Base-by-base conservation (phyloP, 2,329 filamentous ascomycete genomes). In the Tolypocladium nubicola region DNA sequence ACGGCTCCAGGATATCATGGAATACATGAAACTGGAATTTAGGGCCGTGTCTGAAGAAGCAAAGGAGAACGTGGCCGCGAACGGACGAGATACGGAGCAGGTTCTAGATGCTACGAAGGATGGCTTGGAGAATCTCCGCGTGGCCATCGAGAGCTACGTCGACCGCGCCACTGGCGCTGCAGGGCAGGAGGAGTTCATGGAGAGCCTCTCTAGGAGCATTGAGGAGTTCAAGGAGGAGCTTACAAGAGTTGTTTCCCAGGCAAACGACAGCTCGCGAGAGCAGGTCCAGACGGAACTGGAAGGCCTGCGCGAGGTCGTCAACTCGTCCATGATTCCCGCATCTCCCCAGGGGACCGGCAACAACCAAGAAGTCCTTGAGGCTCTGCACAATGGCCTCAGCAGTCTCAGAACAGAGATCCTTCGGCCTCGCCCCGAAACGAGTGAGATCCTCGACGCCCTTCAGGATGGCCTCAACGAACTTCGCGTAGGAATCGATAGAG, bases 71-170 rank as follows among this genome's bases (percentile, higher is more conserved):
- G 86, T 90, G 23, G 84, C 88, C 3, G 86, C 88, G 60, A 89
- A 85, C 63, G 89, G 88, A 45, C 82, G 85, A 58, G 90, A 94
- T 67, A 93, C 90, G 0, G 91, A 96, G 69, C 90, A 96, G 69
- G 85, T 96, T 14, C 77, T 97, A 5, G 89, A 94, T 69, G 89
- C 90, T 1, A 86, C 95, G 49, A 93, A 90, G 63, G 90, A 96
- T 67, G 91, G 91, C 0, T 79, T 96, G 16, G 90, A 96, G 63
- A 86, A 83, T 62, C 81, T 97, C 8, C 85, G 90, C 13, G 75
- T 77, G 14, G 88, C 96, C 58, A 89, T 97, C 56, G 90, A 96
- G 64, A 78, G 77, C 49, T 96, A 95, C 62, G 85, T 94, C 58
- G 86, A 92, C 64, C 85, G 84, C 52, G 83, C 85, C 9, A 79